Evolutionary conservation across 2,329 filamentous ascomycete genomes (phyloP).

Genomic region (Diplodia sapinea): DNA sequence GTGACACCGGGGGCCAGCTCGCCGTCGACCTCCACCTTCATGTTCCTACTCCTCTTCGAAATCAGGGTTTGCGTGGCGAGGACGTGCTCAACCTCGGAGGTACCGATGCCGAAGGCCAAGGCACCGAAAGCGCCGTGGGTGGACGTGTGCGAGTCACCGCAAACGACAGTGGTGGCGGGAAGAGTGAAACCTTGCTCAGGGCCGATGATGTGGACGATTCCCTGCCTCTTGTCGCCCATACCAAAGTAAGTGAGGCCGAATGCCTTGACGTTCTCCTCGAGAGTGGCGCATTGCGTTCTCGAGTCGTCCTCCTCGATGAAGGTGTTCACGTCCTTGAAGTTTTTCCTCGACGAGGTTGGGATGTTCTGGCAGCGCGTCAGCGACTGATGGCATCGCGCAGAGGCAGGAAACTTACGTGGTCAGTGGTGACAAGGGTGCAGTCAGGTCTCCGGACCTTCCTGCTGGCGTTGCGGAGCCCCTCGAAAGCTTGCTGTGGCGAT

Average conservation of each 20-base stretch:
- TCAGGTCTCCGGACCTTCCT: slow-evolving; percentile 90
- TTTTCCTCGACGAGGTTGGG: slow-evolving; percentile 87
- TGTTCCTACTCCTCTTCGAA: slow-evolving; percentile 96
- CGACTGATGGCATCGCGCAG: neutral
- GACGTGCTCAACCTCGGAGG: slow-evolving; percentile 97
- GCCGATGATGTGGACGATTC: slow-evolving; percentile 97
- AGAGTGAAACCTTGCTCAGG: slow-evolving; percentile 99
- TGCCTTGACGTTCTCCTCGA: slow-evolving; percentile 96
- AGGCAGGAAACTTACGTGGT: slow-evolving; percentile 74
- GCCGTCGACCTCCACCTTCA: slow-evolving; percentile 95
- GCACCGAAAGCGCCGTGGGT: slow-evolving; percentile 97
- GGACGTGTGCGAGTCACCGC: slow-evolving; percentile 96
- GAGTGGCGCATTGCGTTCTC: slow-evolving; percentile 88
- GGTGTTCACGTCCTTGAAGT: slow-evolving; percentile 88
- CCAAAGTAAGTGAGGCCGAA: slow-evolving; percentile 98
- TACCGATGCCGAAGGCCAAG: slow-evolving; percentile 95
- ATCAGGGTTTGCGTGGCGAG: slow-evolving; percentile 95
- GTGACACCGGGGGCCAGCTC: slow-evolving; percentile 88
- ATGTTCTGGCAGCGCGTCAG: slow-evolving; percentile 71
- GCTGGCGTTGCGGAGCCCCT: slow-evolving; percentile 87
- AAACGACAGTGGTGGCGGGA: slow-evolving; percentile 94
- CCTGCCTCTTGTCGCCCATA: slow-evolving; percentile 92
- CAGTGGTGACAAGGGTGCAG: slow-evolving; percentile 94
- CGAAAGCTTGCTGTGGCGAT: slow-evolving; percentile 81
- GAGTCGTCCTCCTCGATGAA: slow-evolving; percentile 97